A percentile compares a stretch with the other conserved stretches of the same genome.
These are phyloP conservation scores for Ophiosphaerella korrae DNA, from an alignment of 2,329 filamentous ascomycete genomes.

Conservation along the genomic window DNA sequence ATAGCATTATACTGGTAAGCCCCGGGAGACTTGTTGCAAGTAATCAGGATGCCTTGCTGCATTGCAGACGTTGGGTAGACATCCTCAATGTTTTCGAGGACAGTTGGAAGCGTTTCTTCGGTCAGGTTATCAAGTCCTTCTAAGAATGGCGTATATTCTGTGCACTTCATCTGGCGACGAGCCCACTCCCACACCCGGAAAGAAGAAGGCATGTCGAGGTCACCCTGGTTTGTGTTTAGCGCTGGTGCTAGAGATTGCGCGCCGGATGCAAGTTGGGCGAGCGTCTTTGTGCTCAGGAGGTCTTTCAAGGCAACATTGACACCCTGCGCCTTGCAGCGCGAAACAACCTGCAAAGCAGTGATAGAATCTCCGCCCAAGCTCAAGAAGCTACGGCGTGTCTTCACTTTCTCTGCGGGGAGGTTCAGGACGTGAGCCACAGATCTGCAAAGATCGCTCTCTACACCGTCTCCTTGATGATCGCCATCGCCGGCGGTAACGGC, in stretches of 20 bases:
- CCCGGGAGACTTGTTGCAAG: conserved; percentile 10
- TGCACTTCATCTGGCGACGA: too few species aligned
- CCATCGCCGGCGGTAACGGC: too few species aligned
- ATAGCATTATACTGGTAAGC: conserved; percentile 34
- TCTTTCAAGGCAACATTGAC: conserved; percentile 35
- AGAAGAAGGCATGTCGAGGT: too few species aligned
- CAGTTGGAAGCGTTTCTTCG: conserved; percentile 6
- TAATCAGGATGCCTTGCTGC: conserved; percentile 20
- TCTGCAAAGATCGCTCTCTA: too few species aligned
- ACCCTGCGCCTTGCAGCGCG: conserved; percentile 3
- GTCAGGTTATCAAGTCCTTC: conserved; percentile 25
- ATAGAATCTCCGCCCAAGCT: conserved; percentile 15
- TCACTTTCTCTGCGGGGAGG: too few species aligned
- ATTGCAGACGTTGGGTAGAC: conserved; percentile 19
- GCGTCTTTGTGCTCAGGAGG: conserved; percentile 34
- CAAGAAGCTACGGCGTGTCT: conserved; percentile 15
- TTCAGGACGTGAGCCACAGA: too few species aligned
- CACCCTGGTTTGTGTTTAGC: too few species aligned
- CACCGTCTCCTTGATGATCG: too few species aligned
- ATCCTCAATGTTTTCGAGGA: conserved; percentile 12
- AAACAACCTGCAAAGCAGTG: conserved; percentile 11
- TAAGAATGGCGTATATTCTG: conserved; percentile 38
- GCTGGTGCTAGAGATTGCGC: too few species aligned
- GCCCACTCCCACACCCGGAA: too few species aligned
- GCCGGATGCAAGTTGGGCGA: too few species aligned